Conservation (phyloP, 768 basidiomycete species). For the Mycena amicta region DNA sequence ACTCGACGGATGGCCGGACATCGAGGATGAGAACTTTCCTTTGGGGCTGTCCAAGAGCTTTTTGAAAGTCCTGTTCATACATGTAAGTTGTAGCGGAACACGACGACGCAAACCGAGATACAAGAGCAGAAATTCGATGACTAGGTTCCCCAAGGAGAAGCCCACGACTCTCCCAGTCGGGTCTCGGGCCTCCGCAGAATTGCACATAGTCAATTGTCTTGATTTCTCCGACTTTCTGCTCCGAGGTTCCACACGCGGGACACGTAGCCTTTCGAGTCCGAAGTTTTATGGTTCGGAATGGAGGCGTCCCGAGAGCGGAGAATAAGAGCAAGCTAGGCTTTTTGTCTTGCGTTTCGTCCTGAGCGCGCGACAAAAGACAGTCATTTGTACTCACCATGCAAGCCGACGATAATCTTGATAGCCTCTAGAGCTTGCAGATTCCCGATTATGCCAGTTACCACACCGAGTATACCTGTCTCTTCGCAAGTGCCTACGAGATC, state of each 20-base stretch:
- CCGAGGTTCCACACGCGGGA: conserved; percentile 68
- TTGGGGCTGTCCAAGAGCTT: too few species aligned
- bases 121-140: conserved; percentile 48
- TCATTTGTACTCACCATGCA: conserved; percentile 67
- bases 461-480: conserved; percentile 86
- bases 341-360: conserved; percentile 37
- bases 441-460: conserved; percentile 88
- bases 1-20: conserved; percentile 79
- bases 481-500: conserved; percentile 77
- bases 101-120: conserved; percentile 22
- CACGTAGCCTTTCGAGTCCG: conserved; percentile 72
- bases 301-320: conserved; percentile 66
- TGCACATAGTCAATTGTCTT: conserved; percentile 76
- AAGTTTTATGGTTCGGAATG: conserved; percentile 85
- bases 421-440: conserved; percentile 88
- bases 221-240: conserved; percentile 46
- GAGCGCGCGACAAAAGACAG: not conserved
- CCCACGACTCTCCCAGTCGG: conserved; percentile 67
- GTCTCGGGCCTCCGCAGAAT: conserved; percentile 77
- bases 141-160: conserved; percentile 41
- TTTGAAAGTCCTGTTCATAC: conserved; percentile 25
- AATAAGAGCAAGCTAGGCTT: conserved; percentile 72
- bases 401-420: conserved; percentile 73
- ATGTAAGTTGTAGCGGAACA: not conserved
- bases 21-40: too few species aligned